Conservation (phyloP, 2,329 filamentous ascomycete species). For the Pseudogymnoascus sp. region DNA sequence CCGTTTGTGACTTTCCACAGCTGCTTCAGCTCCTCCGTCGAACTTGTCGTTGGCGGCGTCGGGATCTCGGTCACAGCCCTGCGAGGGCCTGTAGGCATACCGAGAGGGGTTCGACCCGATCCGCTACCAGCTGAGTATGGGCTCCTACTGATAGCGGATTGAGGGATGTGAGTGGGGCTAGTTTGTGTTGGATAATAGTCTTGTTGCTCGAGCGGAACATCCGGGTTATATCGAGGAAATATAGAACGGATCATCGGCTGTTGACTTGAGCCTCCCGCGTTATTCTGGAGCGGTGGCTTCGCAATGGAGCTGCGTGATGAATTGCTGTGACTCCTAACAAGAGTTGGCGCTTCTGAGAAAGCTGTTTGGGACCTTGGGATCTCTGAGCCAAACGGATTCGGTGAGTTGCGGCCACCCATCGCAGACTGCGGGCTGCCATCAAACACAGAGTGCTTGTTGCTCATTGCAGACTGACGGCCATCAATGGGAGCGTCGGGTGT, state of each 20-base stretch:
- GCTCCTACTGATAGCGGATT: constrained; percentile 55
- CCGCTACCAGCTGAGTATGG: constrained; percentile 41
- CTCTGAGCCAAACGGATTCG: constrained; percentile 10
- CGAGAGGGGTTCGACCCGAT: constrained; percentile 18
- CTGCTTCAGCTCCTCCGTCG: constrained; percentile 51
- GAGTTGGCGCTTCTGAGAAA: constrained; percentile 42
- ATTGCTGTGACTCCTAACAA: constrained; percentile 41
- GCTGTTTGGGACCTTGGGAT: constrained; percentile 40
- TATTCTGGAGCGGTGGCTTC: constrained; percentile 38
- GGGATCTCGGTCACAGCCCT: not conserved
- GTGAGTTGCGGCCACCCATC: constrained; percentile 14
- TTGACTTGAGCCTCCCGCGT: constrained; percentile 12
- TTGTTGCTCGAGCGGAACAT: constrained; percentile 56
- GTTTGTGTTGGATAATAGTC: constrained; percentile 60
- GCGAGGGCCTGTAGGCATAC: constrained; percentile 10
- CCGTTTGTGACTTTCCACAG: constrained; percentile 65
- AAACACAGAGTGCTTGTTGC: not conserved
- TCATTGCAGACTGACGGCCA: constrained; percentile 13
- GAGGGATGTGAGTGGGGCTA: constrained; percentile 54
- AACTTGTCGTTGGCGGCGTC: not conserved
- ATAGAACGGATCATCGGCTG: constrained; percentile 55
- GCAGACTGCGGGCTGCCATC: constrained; percentile 11
- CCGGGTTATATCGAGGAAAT: constrained; percentile 66
- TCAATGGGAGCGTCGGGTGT: constrained; percentile 11
- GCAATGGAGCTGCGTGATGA: constrained; percentile 48